Evolutionary conservation across 2,329 filamentous ascomycete genomes (phyloP).

Genomic region (Venturia effusa): DNA sequence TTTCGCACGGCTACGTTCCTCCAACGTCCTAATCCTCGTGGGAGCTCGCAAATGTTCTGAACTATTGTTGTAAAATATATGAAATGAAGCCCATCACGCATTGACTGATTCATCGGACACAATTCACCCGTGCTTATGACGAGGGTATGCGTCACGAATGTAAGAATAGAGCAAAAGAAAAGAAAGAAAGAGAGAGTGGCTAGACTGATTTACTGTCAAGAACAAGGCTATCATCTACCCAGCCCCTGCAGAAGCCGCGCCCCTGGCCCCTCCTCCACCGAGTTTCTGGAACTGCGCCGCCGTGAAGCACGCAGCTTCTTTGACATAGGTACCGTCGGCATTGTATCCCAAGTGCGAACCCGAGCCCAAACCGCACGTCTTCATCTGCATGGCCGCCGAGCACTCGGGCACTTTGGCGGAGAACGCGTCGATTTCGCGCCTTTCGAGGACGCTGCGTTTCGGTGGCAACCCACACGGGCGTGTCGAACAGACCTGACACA

Average conservation of each 20-base stretch:
- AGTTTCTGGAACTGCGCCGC: not conserved
- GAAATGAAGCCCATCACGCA: no score
- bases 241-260: not conserved
- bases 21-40: no score
- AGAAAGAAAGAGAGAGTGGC: no score
- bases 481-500: not conserved
- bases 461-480: not conserved
- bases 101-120: no score
- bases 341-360: slow-evolving; percentile 7
- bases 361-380: not conserved
- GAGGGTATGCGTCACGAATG: no score
- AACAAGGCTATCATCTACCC: not conserved
- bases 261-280: not conserved
- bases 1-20: no score
- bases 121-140: no score
- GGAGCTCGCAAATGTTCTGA: no score
- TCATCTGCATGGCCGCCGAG: not conserved
- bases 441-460: not conserved
- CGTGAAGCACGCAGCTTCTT: slow-evolving; percentile 8
- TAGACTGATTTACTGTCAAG: no score
- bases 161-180: no score
- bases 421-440: not conserved
- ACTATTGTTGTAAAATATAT: no score
- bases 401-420: not conserved
- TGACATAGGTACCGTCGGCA: slow-evolving; percentile 8